A percentile compares a stretch with the other conserved stretches of the same genome.
These are phyloP conservation scores for Venturia aucupariae DNA, from an alignment of 2,329 filamentous ascomycete genomes.

Conservation along the genomic window DNA sequence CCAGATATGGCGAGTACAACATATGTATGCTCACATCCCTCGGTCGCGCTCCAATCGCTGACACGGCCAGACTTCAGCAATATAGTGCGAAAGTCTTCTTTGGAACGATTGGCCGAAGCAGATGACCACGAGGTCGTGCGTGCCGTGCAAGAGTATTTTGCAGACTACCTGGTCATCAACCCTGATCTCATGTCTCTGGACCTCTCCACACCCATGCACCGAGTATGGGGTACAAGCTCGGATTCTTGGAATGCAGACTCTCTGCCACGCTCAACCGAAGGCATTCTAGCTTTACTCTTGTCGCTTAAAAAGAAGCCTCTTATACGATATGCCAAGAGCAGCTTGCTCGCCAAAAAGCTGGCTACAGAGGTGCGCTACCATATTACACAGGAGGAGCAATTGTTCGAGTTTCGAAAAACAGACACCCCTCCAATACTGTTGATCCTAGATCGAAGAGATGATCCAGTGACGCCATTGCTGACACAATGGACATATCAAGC, in stretches of 20 bases:
- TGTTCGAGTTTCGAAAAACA: slow-evolving; percentile 92
- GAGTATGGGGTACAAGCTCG: slow-evolving; percentile 71
- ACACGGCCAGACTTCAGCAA: slow-evolving; percentile 71
- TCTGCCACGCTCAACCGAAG: slow-evolving; percentile 78
- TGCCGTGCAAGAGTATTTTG: slow-evolving; percentile 88
- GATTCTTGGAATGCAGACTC: slow-evolving; percentile 89
- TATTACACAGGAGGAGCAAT: slow-evolving; percentile 88
- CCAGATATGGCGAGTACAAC: slow-evolving; percentile 95
- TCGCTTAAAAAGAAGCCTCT: slow-evolving; percentile 94
- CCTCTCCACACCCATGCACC: slow-evolving; percentile 60
- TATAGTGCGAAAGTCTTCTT: slow-evolving; percentile 88
- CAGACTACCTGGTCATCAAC: slow-evolving; percentile 91
- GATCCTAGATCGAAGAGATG: slow-evolving; percentile 82
- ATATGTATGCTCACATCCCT: slow-evolving; percentile 47
- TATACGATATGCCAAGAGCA: slow-evolving; percentile 88
- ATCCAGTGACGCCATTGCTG: slow-evolving; percentile 86
- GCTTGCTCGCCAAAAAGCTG: slow-evolving; percentile 80
- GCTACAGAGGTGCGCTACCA: slow-evolving; percentile 87
- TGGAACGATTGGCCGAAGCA: slow-evolving; percentile 89
- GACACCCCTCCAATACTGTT: slow-evolving; percentile 91
- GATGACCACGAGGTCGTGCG: slow-evolving; percentile 97
- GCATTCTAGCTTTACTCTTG: slow-evolving; percentile 71
- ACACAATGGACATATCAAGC: slow-evolving; percentile 99
- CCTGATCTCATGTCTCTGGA: slow-evolving; percentile 82
- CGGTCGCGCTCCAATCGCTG: slow-evolving; percentile 1